Conservation (phyloP, 2,329 filamentous ascomycete species). For the Zymoseptoria passerinii region DNA sequence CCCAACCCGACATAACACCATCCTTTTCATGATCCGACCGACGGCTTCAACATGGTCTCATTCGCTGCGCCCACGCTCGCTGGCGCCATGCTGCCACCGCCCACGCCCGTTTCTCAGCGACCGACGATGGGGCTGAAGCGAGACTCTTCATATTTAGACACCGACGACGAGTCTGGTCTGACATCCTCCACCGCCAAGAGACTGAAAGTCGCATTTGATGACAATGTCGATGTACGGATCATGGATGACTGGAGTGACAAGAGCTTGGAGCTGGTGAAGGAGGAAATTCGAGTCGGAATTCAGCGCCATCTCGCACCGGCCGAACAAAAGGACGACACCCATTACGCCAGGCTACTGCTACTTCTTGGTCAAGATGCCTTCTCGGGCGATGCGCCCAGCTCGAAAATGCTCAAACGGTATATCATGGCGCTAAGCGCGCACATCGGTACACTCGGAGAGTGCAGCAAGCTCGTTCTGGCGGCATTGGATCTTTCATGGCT, state of each 20-base stretch:
- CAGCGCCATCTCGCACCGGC: conserved; percentile 28
- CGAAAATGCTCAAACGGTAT: conserved; percentile 48
- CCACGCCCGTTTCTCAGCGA: conserved; percentile 24
- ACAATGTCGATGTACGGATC: conserved; percentile 40
- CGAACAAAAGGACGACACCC: conserved; percentile 45
- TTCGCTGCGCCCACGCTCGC: conserved; percentile 19
- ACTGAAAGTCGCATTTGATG: conserved; percentile 42
- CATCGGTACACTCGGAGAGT: conserved; percentile 47
- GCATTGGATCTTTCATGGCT: conserved; percentile 54
- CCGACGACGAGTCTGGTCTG: conserved; percentile 29
- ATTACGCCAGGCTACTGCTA: conserved; percentile 45
- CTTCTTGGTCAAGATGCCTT: conserved; percentile 22
- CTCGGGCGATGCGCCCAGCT: conserved; percentile 41
- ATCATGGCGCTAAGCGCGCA: conserved; percentile 51
- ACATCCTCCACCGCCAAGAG: conserved; percentile 35
- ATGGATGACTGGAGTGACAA: conserved; percentile 43
- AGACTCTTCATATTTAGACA: conserved; percentile 30
- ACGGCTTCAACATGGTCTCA: conserved; percentile 26
- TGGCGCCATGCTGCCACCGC: conserved; percentile 28
- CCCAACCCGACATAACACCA: neutral
- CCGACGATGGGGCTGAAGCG: conserved; percentile 30
- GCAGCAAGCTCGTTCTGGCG: conserved; percentile 50
- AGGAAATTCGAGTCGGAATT: conserved; percentile 51
- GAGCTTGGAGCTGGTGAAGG: conserved; percentile 49
- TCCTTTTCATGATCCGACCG: neutral